Evolutionary conservation across 495 filamentous ascomycete genomes (phyloP), one percentile per base, ranked within the genome.

Genomic region (Sporormia fimetaria): DNA sequence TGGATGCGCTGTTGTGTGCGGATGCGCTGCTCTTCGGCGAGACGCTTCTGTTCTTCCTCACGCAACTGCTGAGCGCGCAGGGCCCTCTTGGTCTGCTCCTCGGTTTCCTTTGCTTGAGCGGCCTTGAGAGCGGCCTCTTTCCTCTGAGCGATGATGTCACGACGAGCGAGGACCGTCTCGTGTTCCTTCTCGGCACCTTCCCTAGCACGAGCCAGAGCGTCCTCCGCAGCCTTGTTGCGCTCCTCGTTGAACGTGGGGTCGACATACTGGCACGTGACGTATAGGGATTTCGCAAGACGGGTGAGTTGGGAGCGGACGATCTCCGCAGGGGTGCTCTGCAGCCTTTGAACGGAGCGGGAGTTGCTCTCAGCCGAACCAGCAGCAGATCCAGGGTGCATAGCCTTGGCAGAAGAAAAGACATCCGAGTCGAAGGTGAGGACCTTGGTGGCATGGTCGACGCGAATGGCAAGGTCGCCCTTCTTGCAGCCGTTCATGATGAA

Each of bases 401-500:
- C 83, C 69, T 94, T 95, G 51, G 88, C 79, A 21, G 90, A 94
- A 24, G 90, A 93, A 70, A 98, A 96, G 43, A 96, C 83, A 61
- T 98, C 90, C 37, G 87, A 87, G 57, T 98, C 90, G 54, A 98
- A 98, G 54, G 86, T 95, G 34, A 98, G 75, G 33, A 94, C 78
- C 37, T 92, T 86, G 18, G 86, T 83, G 44, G 84, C 83, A 61
- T 98, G 90, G 55, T 96, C 83, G 56, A 98, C 82, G 42, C 90
- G 87, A 57, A 98, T 94, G 29, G 90, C 80, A 33, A 98, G 73
- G 54, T 98, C 92, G 21, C 90, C 90, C 72, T 98, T 98, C 75
- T 98, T 98, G 73, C 90, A 95, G 44, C 90, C 90, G 64, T 98
- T 98, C 90, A 98, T 98, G 71, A 98, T 95, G 73, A 98, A 98